A percentile compares a stretch with the other conserved stretches of the same genome.
Conservation (phyloP, 1,139 yeast species). For the Yamadazyma dendronema region DNA sequence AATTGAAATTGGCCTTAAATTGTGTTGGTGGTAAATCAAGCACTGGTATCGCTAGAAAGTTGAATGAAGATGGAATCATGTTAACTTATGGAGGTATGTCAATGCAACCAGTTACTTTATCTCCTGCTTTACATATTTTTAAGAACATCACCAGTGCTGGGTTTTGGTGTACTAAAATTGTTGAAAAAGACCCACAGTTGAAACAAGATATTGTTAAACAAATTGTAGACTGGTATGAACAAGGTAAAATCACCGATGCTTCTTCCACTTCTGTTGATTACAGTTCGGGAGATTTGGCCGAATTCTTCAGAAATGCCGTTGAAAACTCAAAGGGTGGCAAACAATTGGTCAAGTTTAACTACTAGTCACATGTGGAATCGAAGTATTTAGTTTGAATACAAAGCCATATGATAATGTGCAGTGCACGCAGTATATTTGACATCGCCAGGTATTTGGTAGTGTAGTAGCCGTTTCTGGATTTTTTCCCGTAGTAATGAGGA, state of each 20-base stretch:
- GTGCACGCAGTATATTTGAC: too few relatives aligned
- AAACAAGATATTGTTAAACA: conserved; percentile 60
- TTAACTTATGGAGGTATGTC: conserved; percentile 98
- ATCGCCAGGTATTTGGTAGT: too few relatives aligned
- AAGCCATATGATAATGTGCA: neutral
- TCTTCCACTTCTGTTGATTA: conserved; percentile 52
- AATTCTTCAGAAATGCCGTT: conserved; percentile 53
- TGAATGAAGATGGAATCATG: conserved; percentile 65
- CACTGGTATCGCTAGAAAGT: conserved; percentile 77
- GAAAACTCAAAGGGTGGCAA: conserved; percentile 43
- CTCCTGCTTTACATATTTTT: conserved; percentile 86
- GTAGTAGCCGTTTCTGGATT: too few relatives aligned
- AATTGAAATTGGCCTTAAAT: conserved; percentile 76
- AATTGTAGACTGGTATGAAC: conserved; percentile 64
- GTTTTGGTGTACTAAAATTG: conserved; percentile 88
- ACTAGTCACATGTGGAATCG: neutral
- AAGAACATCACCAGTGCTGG: conserved; percentile 85
- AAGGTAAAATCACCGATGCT: conserved; percentile 61
- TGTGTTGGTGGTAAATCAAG: conserved; percentile 92
- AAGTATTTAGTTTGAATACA: neutral
- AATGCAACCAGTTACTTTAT: conserved; percentile 84
- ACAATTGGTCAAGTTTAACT: conserved; percentile 30
- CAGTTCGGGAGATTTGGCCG: conserved; percentile 46
- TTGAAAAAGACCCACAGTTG: conserved; percentile 59
- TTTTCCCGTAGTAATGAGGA: too few relatives aligned